Conservation (phyloP, 2,329 filamentous ascomycete genomes). For the Aspergillaceae sp. region DNA sequence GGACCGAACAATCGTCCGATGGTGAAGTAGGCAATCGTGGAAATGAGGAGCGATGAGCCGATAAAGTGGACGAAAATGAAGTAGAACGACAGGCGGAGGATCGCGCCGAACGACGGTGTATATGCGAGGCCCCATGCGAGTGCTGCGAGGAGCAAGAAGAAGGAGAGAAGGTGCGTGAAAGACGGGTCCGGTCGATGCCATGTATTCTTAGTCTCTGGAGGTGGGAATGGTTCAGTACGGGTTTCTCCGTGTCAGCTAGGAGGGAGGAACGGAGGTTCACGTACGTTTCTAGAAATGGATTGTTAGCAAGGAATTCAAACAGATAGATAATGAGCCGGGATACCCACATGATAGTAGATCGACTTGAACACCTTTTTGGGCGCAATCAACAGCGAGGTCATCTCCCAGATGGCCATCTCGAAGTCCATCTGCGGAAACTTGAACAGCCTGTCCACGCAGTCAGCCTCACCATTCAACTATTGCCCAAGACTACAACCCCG, state of each 20-base stretch:
- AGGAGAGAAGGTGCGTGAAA: slow-evolving; percentile 60
- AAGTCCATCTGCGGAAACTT: slow-evolving; percentile 69
- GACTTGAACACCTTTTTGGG: slow-evolving; percentile 64
- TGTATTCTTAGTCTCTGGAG: slow-evolving; percentile 58
- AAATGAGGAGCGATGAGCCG: slow-evolving; percentile 49
- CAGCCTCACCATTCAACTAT: slow-evolving; percentile 4
- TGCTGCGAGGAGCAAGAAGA: slow-evolving; percentile 52
- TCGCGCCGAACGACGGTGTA: slow-evolving; percentile 39
- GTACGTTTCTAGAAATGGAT: slow-evolving; percentile 31
- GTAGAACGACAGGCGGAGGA: slow-evolving; percentile 40
- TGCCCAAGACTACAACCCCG: no score
- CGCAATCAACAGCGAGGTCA: slow-evolving; percentile 58
- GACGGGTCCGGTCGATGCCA: slow-evolving; percentile 62
- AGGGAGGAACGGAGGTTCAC: slow-evolving; percentile 3
- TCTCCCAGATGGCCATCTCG: slow-evolving; percentile 65
- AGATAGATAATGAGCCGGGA: background rate
- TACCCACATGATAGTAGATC: slow-evolving; percentile 59
- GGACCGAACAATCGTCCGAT: slow-evolving; percentile 55
- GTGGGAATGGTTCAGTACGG: slow-evolving; percentile 3
- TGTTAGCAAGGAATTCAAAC: background rate
- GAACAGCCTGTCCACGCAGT: slow-evolving; percentile 44
- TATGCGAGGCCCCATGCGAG: slow-evolving; percentile 53
- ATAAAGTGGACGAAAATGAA: slow-evolving; percentile 54
- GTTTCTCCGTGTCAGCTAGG: background rate
- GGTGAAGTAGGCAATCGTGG: slow-evolving; percentile 56